Base-by-base conservation (phyloP, 768 basidiomycete genomes). In the Rhizopogon vesiculosus region DNA sequence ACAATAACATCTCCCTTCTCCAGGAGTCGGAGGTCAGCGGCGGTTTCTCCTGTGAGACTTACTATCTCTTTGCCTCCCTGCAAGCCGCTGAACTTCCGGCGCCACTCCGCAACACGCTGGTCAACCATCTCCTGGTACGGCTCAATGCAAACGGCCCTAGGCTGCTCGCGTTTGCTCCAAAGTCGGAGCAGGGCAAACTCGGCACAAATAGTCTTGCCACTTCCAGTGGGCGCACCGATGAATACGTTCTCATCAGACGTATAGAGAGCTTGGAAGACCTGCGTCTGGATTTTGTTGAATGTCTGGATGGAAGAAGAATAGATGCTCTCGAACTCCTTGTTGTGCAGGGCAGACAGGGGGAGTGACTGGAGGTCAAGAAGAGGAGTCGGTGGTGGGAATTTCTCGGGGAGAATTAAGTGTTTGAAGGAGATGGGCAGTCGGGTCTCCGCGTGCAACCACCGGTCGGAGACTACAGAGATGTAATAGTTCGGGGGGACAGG, bases 251-350 rank as follows among this genome's bases (percentile, higher is more conserved):
- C 97, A 64, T 98, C 95, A 0, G 93, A 87, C 0, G 91, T 93
- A 69, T 98, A 99, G 0, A 99, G 78, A 0, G 96, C 95, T 63
- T 98, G 94, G 87, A 99, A 98, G 44, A 97, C 95, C 71, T 98
- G 97, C 0, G 93, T 98, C 68, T 98, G 97, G 58, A 98, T 98
- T 72, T 98, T 99, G 82, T 98, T 98, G 79, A 98, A 98, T 0
- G 84, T 85, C 58, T 84, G 79, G 60, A 98, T 86, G 0, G 83
- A 83, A 16, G 80, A 82, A 1, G 85, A 82, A 69, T 98, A 99
- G 42, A 98, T 82, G 1, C 79, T 78, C 69, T 98, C 93, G 61
- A 87, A 98, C 58, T 94, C 91, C 64, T 87, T 85, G 79, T 97
- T 97, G 70, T 96, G 93, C 4, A 99, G 77, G 0, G 94, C 95